phyloP scores from a whole-genome alignment of 2,329 filamentous ascomycete genomes.

The Aspergillus sp. region DNA sequence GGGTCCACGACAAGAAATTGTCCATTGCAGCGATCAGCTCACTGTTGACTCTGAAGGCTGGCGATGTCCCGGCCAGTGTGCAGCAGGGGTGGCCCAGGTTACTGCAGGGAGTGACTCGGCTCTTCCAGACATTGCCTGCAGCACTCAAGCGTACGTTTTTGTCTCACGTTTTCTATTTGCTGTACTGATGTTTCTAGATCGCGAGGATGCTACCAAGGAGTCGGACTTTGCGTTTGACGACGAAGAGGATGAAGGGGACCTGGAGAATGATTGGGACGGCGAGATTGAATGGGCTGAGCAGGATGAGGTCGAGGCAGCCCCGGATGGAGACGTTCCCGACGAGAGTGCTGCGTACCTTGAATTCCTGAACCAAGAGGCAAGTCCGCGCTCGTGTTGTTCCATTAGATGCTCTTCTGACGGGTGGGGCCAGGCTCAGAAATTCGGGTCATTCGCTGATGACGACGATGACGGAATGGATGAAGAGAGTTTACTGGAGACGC shows the following conservation, averaged over 20 bases:
- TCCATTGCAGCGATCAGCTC: conserved; percentile 89
- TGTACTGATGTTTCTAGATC: conserved; percentile 46
- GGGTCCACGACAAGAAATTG: conserved; percentile 97
- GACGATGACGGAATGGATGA: conserved; percentile 91
- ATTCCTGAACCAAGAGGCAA: conserved; percentile 83
- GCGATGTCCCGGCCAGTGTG: conserved; percentile 82
- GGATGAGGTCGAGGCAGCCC: conserved; percentile 53
- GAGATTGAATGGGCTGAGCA: conserved; percentile 61
- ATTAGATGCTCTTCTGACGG: conserved; percentile 8
- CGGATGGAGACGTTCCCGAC: conserved; percentile 62
- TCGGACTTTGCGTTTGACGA: conserved; percentile 73
- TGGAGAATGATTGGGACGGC: conserved; percentile 73
- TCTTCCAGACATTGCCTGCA: conserved; percentile 84
- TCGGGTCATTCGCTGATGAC: conserved; percentile 61
- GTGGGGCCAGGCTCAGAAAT: conserved; percentile 63
- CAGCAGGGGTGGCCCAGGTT: conserved; percentile 91
- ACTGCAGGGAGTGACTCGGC: conserved; percentile 74
- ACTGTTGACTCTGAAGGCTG: conserved; percentile 66
- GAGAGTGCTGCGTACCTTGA: conserved; percentile 92
- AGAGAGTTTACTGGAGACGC: conserved; percentile 83
- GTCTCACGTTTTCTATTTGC: not conserved
- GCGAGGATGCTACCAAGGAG: conserved; percentile 83
- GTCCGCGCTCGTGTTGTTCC: conserved; percentile 11
- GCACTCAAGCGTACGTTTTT: conserved; percentile 66
- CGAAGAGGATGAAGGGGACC: conserved; percentile 63